These are phyloP conservation scores for Dentipellis sp. DNA, from an alignment of 768 basidiomycete genomes.

Conservation along the genomic window DNA sequence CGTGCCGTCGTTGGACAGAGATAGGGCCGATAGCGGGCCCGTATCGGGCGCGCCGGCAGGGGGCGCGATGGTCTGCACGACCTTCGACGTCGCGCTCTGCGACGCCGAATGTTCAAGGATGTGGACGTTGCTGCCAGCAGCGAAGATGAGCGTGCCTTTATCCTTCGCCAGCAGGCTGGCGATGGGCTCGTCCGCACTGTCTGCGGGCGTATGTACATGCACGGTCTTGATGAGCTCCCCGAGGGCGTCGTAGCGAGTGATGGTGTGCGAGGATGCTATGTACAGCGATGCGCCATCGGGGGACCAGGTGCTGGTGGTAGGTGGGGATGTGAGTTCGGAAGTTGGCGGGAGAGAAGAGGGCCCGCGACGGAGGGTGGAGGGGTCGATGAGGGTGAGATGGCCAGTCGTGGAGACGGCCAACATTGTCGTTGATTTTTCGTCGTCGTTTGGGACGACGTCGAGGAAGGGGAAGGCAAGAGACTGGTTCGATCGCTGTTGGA, in stretches of 20 bases:
- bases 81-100: conserved; percentile 23
- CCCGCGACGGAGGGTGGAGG: conserved; percentile 34
- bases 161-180: conserved; percentile 25
- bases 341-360: conserved; percentile 28
- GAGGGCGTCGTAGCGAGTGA: conserved; percentile 45
- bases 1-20: conserved; percentile 48
- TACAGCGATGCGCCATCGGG: conserved; percentile 46
- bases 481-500: not conserved
- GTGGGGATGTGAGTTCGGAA: conserved; percentile 21
- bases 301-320: conserved; percentile 44
- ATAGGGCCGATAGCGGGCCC: conserved; percentile 38
- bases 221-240: conserved; percentile 36
- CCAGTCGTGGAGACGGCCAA: conserved; percentile 43
- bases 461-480: not conserved
- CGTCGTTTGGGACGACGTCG: not conserved
- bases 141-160: conserved; percentile 38
- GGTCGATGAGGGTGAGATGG: conserved; percentile 40
- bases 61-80: conserved; percentile 38
- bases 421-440: conserved; percentile 28
- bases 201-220: conserved; percentile 23
- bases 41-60: conserved; percentile 28
- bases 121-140: conserved; percentile 34
- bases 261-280: conserved; percentile 35
- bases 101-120: conserved; percentile 37
- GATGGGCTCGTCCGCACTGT: conserved; percentile 24